Evolutionary conservation across 1,284 basidiomycete genomes (phyloP).

Genomic region (Sutorius eximius): DNA sequence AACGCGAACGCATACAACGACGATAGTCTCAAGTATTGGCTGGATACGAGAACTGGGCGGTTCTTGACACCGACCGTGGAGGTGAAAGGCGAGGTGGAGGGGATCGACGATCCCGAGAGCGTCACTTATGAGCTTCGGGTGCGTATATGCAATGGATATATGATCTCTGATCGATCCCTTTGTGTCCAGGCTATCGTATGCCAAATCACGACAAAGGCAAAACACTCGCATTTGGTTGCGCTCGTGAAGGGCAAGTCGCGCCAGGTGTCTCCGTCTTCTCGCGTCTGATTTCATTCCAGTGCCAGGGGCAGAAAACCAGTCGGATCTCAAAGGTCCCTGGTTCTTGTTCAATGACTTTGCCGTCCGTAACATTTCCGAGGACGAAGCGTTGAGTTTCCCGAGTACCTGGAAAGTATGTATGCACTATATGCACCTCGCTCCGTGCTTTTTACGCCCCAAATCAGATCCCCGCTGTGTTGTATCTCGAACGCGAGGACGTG

Average conservation of each 20-base stretch:
- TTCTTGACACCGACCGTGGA: constrained; percentile 59
- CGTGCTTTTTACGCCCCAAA: not conserved
- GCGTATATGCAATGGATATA: constrained; percentile 29
- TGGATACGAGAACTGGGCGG: constrained; percentile 48
- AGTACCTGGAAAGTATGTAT: constrained; percentile 83
- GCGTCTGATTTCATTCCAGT: constrained; percentile 41
- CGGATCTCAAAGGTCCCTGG: constrained; percentile 65
- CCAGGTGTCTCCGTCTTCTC: not conserved
- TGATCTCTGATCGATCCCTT: not conserved
- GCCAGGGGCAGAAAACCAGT: constrained; percentile 57
- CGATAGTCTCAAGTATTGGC: constrained; percentile 78
- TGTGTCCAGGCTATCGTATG: constrained; percentile 71
- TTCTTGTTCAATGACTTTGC: constrained; percentile 97
- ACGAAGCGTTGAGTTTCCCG: constrained; percentile 86
- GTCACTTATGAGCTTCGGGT: constrained; percentile 76
- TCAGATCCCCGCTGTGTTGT: constrained; percentile 85
- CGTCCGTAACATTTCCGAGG: constrained; percentile 80
- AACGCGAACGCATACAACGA: constrained; percentile 83
- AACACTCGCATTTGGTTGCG: constrained; percentile 85
- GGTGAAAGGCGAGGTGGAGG: constrained; percentile 58
- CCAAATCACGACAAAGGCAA: constrained; percentile 78
- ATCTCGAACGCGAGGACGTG: constrained; percentile 79
- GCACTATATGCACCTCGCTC: not conserved
- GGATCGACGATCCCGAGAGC: constrained; percentile 54
- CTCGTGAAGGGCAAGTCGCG: constrained; percentile 67